These are phyloP conservation scores for Aspergillus sp. DNA, from an alignment of 2,329 filamentous ascomycete genomes.

Conservation along the genomic window DNA sequence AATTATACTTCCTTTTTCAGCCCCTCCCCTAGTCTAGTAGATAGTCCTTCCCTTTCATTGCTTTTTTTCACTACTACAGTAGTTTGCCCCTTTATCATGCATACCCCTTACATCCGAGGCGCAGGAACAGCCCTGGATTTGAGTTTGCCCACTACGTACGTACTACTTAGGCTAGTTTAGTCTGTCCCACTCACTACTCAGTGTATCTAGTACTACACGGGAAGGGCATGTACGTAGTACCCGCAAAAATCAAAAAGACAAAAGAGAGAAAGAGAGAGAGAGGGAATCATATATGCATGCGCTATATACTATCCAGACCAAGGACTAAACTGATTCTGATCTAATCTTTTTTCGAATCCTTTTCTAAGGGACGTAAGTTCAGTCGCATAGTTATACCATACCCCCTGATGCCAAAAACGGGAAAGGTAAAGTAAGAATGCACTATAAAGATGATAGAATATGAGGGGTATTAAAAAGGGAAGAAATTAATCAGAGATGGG, in stretches of 20 bases:
- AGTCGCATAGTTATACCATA: background rate
- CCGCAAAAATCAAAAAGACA: background rate
- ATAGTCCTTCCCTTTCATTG: background rate
- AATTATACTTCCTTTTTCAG: background rate
- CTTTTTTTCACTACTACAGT: background rate
- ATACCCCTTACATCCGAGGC: background rate
- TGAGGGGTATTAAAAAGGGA: conserved; percentile 2
- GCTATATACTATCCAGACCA: background rate
- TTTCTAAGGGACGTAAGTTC: background rate
- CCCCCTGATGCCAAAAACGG: conserved; percentile 1
- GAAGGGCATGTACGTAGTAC: background rate
- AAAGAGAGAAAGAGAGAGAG: background rate
- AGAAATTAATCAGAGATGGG: background rate
- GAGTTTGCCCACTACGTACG: background rate
- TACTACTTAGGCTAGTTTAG: too few relatives aligned
- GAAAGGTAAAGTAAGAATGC: conserved; percentile 8
- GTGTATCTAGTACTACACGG: too few relatives aligned
- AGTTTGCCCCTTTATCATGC: background rate
- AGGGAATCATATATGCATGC: background rate
- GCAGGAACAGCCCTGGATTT: too few relatives aligned
- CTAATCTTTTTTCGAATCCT: background rate
- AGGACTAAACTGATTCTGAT: background rate
- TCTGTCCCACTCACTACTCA: too few relatives aligned
- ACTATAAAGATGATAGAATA: background rate
- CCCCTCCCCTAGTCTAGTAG: too few relatives aligned